Conservation (phyloP, 306 rosid genomes). For the peach (Prunus persica) region Prunus_persica_NCBIv2 NC_034009.1:29649501-29650000, state of each 20-base stretch:
- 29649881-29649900: constrained; percentile 33
- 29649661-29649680: constrained; percentile 33
- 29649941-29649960: constrained; percentile 35
- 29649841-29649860: constrained; percentile 48
- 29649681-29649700: constrained; percentile 44
- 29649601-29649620: constrained; percentile 36
- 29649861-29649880: constrained; percentile 43
- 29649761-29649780: constrained; percentile 39
- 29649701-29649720: constrained; percentile 43
- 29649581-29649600: constrained; percentile 36
- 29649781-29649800: constrained; percentile 34
- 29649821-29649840: constrained; percentile 35
- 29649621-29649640: constrained; percentile 27
- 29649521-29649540: constrained; percentile 44
- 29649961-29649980: constrained; percentile 36
- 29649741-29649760: constrained; percentile 36
- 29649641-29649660: constrained; percentile 22
- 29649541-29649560: constrained; percentile 32
- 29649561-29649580: constrained; percentile 34
- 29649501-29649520: constrained; percentile 45
- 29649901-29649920: constrained; percentile 15
- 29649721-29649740: constrained; percentile 32
- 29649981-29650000: constrained; percentile 38
- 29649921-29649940: constrained; percentile 24
- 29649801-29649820: constrained; percentile 32